Evolutionary conservation across 2,329 filamentous ascomycete genomes (phyloP).

Genomic region (Penicillium capsulatum): DNA sequence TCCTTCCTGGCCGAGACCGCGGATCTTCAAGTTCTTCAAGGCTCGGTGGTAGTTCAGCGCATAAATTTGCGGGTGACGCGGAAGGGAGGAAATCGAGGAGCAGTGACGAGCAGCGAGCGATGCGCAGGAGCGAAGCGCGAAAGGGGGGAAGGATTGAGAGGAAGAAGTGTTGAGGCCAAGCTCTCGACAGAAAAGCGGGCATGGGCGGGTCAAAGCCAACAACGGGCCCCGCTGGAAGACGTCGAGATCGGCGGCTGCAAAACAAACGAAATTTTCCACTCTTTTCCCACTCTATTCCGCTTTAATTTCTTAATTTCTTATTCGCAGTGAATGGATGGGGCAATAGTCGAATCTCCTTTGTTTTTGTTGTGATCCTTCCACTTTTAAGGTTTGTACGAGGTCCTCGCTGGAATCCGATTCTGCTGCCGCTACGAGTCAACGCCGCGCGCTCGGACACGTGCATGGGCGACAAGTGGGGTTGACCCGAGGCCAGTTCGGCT

Average conservation of each 20-base stretch:
- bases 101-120: no score
- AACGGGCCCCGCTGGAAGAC: slow-evolving; percentile 12
- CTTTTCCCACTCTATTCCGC: slow-evolving; percentile 1
- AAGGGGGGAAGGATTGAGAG: slow-evolving; percentile 5
- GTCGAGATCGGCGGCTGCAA: slow-evolving; percentile 13
- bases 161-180: not conserved
- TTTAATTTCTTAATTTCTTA: no score
- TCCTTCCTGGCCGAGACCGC: not conserved
- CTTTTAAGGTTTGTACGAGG: no score
- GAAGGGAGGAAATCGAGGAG: slow-evolving; percentile 1
- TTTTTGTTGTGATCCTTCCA: not conserved
- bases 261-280: not conserved
- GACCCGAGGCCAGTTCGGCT: slow-evolving; percentile 16
- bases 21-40: not conserved
- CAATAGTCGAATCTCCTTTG: not conserved
- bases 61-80: slow-evolving; percentile 1
- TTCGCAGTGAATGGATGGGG: no score
- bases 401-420: not conserved
- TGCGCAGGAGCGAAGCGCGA: not conserved
- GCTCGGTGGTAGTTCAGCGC: slow-evolving; percentile 1
- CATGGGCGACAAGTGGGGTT: slow-evolving; percentile 16
- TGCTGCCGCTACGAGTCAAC: not conserved
- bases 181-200: slow-evolving; percentile 5
- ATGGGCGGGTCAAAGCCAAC: slow-evolving; percentile 7
- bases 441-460: slow-evolving; percentile 11